Conservation (phyloP, 2,329 filamentous ascomycete genomes). For the Pestalotiopsis sp. region DNA sequence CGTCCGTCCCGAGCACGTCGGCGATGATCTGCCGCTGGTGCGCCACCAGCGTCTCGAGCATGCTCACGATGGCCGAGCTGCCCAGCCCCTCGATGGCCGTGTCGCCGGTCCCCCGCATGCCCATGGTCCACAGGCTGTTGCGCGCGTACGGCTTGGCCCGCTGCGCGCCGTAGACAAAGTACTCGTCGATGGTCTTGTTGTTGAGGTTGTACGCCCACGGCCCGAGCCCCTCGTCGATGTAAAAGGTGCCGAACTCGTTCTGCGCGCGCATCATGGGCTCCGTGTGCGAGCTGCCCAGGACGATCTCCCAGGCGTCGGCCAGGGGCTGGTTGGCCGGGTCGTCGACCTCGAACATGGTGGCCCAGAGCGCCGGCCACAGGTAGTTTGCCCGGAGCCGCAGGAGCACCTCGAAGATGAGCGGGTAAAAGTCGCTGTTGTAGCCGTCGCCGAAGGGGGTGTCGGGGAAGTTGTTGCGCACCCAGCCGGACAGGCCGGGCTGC, state of each 20-base stretch:
- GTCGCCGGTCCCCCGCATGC: constrained; percentile 72
- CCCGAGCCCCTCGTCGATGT: constrained; percentile 46
- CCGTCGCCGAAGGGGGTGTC: constrained; percentile 48
- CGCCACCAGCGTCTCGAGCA: constrained; percentile 62
- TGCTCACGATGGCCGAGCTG: constrained; percentile 56
- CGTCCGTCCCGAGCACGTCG: constrained; percentile 52
- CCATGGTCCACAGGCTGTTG: constrained; percentile 66
- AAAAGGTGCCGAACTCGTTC: constrained; percentile 57
- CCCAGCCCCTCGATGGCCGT: constrained; percentile 59
- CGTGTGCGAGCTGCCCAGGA: constrained; percentile 73
- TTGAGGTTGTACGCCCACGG: constrained; percentile 73
- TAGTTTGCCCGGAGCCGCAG: constrained; percentile 74
- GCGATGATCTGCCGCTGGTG: constrained; percentile 62
- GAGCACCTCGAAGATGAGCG: constrained; percentile 70
- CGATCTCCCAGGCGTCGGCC: constrained; percentile 74
- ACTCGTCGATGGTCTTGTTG: constrained; percentile 68
- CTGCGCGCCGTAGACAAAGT: constrained; percentile 68
- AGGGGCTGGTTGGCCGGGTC: constrained; percentile 69
- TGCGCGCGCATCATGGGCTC: constrained; percentile 70
- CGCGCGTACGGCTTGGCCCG: constrained; percentile 68
- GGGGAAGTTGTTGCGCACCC: constrained; percentile 52
- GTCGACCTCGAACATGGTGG: constrained; percentile 72
- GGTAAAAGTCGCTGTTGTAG: constrained; percentile 67
- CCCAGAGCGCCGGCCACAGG: constrained; percentile 75
- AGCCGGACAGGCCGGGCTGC: constrained; percentile 67